Base-by-base conservation (phyloP, 2,329 filamentous ascomycete species). In the Ceratocystis lukuohia region DNA sequence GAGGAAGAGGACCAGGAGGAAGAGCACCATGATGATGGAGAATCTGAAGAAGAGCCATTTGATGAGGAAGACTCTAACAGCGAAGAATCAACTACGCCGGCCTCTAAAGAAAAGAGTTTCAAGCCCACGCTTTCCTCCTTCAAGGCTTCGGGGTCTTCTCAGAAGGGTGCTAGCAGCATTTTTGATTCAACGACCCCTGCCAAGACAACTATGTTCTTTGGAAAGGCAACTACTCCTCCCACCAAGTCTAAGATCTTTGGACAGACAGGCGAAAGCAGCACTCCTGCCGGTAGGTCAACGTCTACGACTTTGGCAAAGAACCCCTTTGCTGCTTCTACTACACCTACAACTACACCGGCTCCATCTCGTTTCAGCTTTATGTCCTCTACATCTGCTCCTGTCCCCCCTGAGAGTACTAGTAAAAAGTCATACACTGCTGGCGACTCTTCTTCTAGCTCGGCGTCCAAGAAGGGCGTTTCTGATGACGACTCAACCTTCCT, bases 321-420 rank as follows among this genome's bases (percentile, higher is more conserved):
- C 25, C 17, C 62, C 6, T 66, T 68, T 59, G 65, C 48, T 53
- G 57, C 74, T 63, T 79, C 77, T 1, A 79, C 78, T 1, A 83
- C 81, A 1, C 81, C 82, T 1, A 81, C 77, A 4, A 76, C 78
- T 10, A 83, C 81, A 0, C 81, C 82, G 2, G 80, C 80, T 1
- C 75, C 80, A 2, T 74, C 76, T 8, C 79, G 78, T 68, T 81
- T 82, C 68, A 74, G 74, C 7, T 76, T 77, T 30, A 77, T 30
- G 70, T 73, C n/a, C 15, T 48, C 59, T 63, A 41, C 59, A 63
- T 20, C 70, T 68, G 73, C 71, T 25, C 81, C 82, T 67, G 74
- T 84, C 3, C 82, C 82, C 44, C 81, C 82, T 25, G 81, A 84
- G 69, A 74, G 80, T 67, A 83, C 77, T 65, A 84, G 81, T 77